Evolutionary conservation across 148 eudicot species (phyloP), one percentile per base, ranked within the genome.

Genomic region (Heliamphora exappendiculata): DNA sequence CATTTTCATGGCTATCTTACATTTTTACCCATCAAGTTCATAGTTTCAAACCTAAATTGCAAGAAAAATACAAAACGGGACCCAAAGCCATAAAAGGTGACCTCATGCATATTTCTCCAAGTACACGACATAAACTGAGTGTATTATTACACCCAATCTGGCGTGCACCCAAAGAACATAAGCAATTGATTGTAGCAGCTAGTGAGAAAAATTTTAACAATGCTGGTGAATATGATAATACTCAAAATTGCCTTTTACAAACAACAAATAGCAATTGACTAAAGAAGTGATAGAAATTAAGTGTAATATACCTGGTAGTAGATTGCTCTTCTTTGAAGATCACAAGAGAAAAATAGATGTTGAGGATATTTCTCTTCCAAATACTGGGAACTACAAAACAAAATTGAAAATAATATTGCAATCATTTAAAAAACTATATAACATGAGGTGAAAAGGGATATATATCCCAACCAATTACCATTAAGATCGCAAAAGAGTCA

Each of bases 291-390:
- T n/a, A n/a, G 64, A 39, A 19, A 65, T n/a, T 17, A 59, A 12
- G 53, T 67, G 42, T 28, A 60, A 2, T 63, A 65, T 68, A 94
- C 98, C 93, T 92, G 98, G 82, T 85, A 90, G 71, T 91, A 92
- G 57, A 94, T 74, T 45, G 92, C 92, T 81, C 85, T 90, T 77
- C 81, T 82, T 86, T 89, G 90, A 74, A 85, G 82, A 86, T 94
- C 94, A 72, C 74, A 71, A 64, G 98, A 97, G 80, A 94, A 74
- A 84, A 92, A 80, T 29, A 91, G 88, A 72, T 79, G 84, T 83
- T 92, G 91, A 76, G 96, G 96, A 82, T 88, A 94, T 86, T 87
- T 94, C 82, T 92, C 98, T 78, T 92, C 98, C 75, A 94, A 80
- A 80, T 92, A 90, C 98, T 92, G 86, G 47, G 64, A 7, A 73